phyloP scores from a whole-genome alignment of 805 yeast genomes.

The Candida tammaniensis region DNA sequence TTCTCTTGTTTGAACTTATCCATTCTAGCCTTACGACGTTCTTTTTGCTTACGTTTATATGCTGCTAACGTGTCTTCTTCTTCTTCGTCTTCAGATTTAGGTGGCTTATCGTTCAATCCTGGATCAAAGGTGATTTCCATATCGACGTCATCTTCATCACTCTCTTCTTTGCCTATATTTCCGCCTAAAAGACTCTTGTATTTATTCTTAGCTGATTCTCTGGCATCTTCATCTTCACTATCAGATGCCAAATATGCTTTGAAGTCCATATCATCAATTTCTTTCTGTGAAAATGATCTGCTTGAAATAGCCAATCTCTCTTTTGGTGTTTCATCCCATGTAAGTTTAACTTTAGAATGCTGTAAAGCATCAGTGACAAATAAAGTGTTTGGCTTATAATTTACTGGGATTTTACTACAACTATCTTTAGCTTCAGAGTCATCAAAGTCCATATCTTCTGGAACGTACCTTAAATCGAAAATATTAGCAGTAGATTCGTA shows the following conservation, averaged over 20 bases:
- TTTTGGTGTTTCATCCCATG: slow-evolving; percentile 98
- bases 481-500: slow-evolving; percentile 93
- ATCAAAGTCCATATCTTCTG: slow-evolving; percentile 83
- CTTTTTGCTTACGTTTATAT: slow-evolving; percentile 85
- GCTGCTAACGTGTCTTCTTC: slow-evolving; percentile 78
- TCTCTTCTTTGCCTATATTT: slow-evolving; percentile 26
- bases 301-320: slow-evolving; percentile 76
- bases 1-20: slow-evolving; percentile 64
- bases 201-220: slow-evolving; percentile 45
- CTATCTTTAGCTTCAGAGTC: slow-evolving; percentile 72
- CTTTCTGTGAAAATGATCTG: slow-evolving; percentile 82
- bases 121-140: slow-evolving; percentile 97
- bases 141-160: slow-evolving; percentile 67
- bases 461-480: slow-evolving; percentile 88
- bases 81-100: slow-evolving; percentile 33
- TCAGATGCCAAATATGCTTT: slow-evolving; percentile 80
- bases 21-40: slow-evolving; percentile 82
- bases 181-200: slow-evolving; percentile 56
- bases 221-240: slow-evolving; percentile 23
- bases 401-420: slow-evolving; percentile 69
- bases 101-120: slow-evolving; percentile 49
- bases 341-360: slow-evolving; percentile 91
- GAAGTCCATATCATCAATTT: slow-evolving; percentile 86
- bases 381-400: slow-evolving; percentile 68
- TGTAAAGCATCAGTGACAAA: slow-evolving; percentile 95